Base-by-base conservation (phyloP, 2,329 filamentous ascomycete species). In the Monilinia polystroma region DNA sequence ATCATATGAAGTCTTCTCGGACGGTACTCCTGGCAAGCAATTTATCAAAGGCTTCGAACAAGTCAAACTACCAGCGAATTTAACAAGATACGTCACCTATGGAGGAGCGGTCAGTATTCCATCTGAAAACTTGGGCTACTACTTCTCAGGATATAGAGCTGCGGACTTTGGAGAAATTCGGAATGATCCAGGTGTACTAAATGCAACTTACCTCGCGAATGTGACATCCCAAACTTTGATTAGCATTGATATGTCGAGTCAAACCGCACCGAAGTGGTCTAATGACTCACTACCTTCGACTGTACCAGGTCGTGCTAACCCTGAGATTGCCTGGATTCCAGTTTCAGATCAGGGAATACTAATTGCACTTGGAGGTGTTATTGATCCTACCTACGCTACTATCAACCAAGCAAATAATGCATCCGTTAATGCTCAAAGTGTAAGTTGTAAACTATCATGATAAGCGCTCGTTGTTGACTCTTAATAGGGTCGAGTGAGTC, bases 281-380 rank as follows among this genome's bases (percentile, higher is more conserved):
- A 91, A 90, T 70, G 70, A 62, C 1, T 84, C 85, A 0, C 74
- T 91, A 3, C 83, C 84, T 0, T 52, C 72, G 0, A 70, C 74
- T 4, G 79, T 89, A 8, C 76, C 79, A 5, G 83, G 83, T 0
- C 83, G 90, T 20, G 86, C 87, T 4, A 87, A 84, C 70, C 82
- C 87, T 0, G 88, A 90, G 67, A 79, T 90, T 1, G 87, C 90
- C 0, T 92, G 89, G 88, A 83, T 96, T 0, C 92, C 92, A 1
- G 91, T 93, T 55, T 90, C 91, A 3, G 79, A 84, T 20, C 81
- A 92, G 72, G 92, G 92, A 1, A 87, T 95, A 55, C 80, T 96
- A 11, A 82, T 96, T 0, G 90, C 90, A 3, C 79, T 96, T 0
- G 91, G 90, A 8, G 92, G 92, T 16, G 92, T 91, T 2, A 85